A percentile compares a stretch with the other conserved stretches of the same genome.
Conservation (phyloP, 352 stramenopile species). For the Phytopythium aichiense region DNA sequence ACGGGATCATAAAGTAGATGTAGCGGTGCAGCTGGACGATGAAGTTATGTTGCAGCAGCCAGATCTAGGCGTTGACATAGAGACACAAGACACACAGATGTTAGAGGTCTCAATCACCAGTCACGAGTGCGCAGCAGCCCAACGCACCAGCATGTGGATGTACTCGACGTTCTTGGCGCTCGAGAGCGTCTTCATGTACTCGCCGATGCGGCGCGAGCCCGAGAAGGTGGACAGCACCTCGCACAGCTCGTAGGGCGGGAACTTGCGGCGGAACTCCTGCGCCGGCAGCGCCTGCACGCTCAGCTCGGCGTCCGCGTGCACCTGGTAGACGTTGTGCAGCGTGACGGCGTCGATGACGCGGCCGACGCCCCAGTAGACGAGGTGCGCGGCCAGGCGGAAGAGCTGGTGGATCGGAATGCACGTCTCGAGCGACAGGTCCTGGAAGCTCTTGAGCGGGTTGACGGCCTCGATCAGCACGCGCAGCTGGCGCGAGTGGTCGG, state of each 20-base stretch:
- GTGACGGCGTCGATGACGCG: constrained; percentile 81
- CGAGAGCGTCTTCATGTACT: constrained; percentile 75
- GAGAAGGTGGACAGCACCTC: constrained; percentile 75
- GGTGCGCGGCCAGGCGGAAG: constrained; percentile 76
- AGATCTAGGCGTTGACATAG: constrained; percentile 33
- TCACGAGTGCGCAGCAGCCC: not conserved
- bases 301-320: constrained; percentile 54
- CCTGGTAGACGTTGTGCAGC: constrained; percentile 86
- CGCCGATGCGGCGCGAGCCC: constrained; percentile 61
- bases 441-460: constrained; percentile 84
- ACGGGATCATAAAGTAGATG: constrained; percentile 85
- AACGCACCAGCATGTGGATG: constrained; percentile 72
- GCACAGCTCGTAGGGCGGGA: constrained; percentile 59
- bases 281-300: constrained; percentile 41
- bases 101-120: not conserved
- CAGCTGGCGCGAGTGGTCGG: constrained; percentile 79
- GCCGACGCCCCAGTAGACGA: constrained; percentile 82
- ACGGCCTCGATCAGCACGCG: constrained; percentile 60
- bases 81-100: not conserved
- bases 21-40: constrained; percentile 83
- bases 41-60: constrained; percentile 82
- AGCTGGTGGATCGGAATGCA: constrained; percentile 75
- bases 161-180: constrained; percentile 76
- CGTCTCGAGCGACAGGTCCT: constrained; percentile 77
- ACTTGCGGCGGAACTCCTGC: constrained; percentile 73